Conservation (phyloP, 2,329 filamentous ascomycete genomes). For the Fusarium aywerte region DNA sequence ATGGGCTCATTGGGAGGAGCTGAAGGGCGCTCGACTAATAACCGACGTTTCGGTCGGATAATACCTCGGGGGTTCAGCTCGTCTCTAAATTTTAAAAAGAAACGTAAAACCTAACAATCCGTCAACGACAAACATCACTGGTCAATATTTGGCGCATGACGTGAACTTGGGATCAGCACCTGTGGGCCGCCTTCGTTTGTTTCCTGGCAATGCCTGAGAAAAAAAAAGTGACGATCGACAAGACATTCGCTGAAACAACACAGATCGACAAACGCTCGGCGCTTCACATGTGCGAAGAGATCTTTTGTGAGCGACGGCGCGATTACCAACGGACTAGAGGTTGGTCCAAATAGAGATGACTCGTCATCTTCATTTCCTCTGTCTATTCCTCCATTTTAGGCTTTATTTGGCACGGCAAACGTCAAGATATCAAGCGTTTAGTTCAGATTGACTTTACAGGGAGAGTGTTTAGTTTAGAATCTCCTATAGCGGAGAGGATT, state of each 20-base stretch:
- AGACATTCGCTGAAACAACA: conserved; percentile 30
- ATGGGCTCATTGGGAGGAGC: background rate
- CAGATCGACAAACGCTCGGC: conserved; percentile 24
- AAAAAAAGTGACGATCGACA: conserved; percentile 36
- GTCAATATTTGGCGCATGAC: conserved; percentile 26
- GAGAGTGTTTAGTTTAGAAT: background rate
- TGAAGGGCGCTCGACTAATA: conserved; percentile 8
- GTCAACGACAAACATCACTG: conserved; percentile 12
- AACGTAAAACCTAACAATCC: conserved; percentile 11
- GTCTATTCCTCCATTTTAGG: background rate
- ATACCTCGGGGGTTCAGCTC: conserved; percentile 21
- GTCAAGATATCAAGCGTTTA: background rate
- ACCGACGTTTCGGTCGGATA: conserved; percentile 35
- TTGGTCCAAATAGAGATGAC: conserved; percentile 7
- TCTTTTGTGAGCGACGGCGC: conserved; percentile 23
- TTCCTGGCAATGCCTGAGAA: conserved; percentile 12
- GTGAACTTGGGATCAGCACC: conserved; percentile 16
- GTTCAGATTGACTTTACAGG: background rate
- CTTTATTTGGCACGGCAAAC: background rate
- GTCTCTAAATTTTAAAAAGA: conserved; percentile 3
- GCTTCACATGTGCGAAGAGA: conserved; percentile 21
- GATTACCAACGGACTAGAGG: conserved; percentile 32
- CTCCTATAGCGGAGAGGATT: conserved; percentile 39
- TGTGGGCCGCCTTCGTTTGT: conserved; percentile 23
- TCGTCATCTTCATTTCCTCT: conserved; percentile 43